These are phyloP conservation scores for Beauveria sp. DNA, from an alignment of 2,329 filamentous ascomycete species.

Conservation along the genomic window DNA sequence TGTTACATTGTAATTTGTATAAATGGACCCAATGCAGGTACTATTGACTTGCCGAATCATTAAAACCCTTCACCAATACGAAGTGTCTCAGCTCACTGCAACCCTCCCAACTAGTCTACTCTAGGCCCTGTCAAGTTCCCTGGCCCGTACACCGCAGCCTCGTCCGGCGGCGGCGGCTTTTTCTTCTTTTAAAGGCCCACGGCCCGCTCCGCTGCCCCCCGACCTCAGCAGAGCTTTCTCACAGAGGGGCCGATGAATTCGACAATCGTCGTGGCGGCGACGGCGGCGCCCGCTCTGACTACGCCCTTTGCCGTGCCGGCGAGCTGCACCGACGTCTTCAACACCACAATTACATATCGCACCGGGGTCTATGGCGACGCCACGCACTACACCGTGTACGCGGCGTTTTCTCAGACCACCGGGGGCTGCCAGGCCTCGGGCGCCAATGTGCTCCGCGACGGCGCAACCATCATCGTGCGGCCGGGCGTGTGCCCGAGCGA, in stretches of 20 bases:
- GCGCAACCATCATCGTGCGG: background rate
- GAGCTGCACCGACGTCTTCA: background rate
- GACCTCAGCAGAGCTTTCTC: background rate
- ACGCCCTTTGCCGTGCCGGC: conserved; percentile 1
- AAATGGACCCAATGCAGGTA: background rate
- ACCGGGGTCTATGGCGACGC: background rate
- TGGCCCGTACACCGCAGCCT: background rate
- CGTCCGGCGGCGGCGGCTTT: background rate
- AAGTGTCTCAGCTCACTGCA: too few relatives aligned
- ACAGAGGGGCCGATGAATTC: background rate
- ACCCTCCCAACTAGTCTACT: background rate
- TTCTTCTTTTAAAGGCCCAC: background rate
- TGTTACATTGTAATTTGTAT: too few relatives aligned
- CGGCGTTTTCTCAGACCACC: background rate
- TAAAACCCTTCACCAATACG: background rate
- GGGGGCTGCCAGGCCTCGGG: background rate
- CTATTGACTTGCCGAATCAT: background rate
- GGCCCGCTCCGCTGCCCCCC: background rate
- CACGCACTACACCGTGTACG: background rate
- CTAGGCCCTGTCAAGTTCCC: background rate
- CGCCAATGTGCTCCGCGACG: background rate
- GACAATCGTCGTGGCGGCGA: background rate
- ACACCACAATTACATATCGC: background rate
- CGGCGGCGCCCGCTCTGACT: background rate
- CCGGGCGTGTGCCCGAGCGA: conserved; percentile 3